Conservation (phyloP, 176 grass and related monocot genomes). For the Aegilops sharonensis region DNA sequence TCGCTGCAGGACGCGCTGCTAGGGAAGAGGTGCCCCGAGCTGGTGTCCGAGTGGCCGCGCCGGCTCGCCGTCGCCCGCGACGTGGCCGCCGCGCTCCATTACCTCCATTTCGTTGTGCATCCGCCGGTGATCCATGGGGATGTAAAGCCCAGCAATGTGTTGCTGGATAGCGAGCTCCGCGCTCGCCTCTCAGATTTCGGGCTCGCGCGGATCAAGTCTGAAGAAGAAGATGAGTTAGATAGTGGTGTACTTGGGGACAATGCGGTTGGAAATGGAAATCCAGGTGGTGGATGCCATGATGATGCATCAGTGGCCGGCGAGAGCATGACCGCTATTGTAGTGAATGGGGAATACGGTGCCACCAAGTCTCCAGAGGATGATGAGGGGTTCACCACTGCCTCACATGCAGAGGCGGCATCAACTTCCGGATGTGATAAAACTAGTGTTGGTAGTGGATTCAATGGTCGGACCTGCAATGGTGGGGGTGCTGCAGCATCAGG, state of each 20-base stretch:
- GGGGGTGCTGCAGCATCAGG: slow-evolving; percentile 46
- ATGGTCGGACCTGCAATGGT: slow-evolving; percentile 48
- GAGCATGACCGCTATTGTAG: slow-evolving; percentile 24
- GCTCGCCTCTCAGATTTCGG: slow-evolving; percentile 91
- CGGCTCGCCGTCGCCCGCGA: slow-evolving; percentile 72
- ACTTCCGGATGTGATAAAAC: slow-evolving; percentile 59
- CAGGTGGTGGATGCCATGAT: slow-evolving; percentile 52
- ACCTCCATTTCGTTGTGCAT: slow-evolving; percentile 69
- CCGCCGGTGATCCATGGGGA: slow-evolving; percentile 92
- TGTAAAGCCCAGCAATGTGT: slow-evolving; percentile 93
- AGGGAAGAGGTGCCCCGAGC: slow-evolving; percentile 60
- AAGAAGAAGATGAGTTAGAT: slow-evolving; percentile 45
- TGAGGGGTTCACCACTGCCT: slow-evolving; percentile 35
- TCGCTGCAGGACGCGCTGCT: slow-evolving; percentile 93
- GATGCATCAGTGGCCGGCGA: slow-evolving; percentile 50
- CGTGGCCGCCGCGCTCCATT: slow-evolving; percentile 74
- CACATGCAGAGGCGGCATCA: slow-evolving; percentile 56
- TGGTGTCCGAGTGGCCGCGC: slow-evolving; percentile 60
- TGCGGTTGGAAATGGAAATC: slow-evolving; percentile 27
- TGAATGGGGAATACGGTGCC: slow-evolving; percentile 52
- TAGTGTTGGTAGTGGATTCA: slow-evolving; percentile 49
- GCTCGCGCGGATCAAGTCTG: slow-evolving; percentile 61
- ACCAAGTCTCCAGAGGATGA: slow-evolving; percentile 62
- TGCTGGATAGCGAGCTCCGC: slow-evolving; percentile 66
- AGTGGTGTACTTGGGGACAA: slow-evolving; percentile 25